A percentile compares a stretch with the other conserved stretches of the same genome.
Conservation (phyloP, 2,329 filamentous ascomycete genomes). For the Sporothrix inflata region DNA sequence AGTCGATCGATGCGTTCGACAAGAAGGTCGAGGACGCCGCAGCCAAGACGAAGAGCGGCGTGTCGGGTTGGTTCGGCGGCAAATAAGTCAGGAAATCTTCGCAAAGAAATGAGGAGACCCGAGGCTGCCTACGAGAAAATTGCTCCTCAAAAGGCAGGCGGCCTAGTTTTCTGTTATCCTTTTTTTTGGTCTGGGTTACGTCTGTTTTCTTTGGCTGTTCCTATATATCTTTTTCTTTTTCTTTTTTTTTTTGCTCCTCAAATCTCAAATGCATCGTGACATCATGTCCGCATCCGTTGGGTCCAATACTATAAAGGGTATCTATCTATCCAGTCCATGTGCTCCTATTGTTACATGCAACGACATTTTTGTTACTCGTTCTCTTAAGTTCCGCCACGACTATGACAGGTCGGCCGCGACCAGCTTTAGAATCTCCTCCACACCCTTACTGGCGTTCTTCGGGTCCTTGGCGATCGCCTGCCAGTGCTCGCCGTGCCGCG, state of each 20-base stretch:
- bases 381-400: neutral
- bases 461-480: constrained; percentile 84
- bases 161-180: neutral
- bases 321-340: constrained; percentile 26
- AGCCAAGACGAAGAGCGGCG: constrained; percentile 78
- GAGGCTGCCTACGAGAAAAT: neutral
- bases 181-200: neutral
- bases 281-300: neutral
- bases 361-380: neutral
- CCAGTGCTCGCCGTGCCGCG: constrained; percentile 92
- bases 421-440: constrained; percentile 81
- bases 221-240: constrained; percentile 8
- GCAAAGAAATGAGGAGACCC: neutral
- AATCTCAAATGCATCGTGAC: constrained; percentile 6
- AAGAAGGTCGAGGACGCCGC: constrained; percentile 77
- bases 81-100: constrained; percentile 43
- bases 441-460: constrained; percentile 71
- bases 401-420: constrained; percentile 60
- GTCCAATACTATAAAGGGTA: constrained; percentile 23
- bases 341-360: constrained; percentile 8
- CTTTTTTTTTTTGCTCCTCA: neutral
- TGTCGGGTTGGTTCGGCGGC: constrained; percentile 84
- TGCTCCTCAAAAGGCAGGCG: neutral
- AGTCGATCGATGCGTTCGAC: constrained; percentile 83
- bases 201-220: constrained; percentile 2